Evolutionary conservation across 371 early-diverging fungal genomes (phyloP), one percentile per base, ranked within the genome.

Genomic region (Polyrhizophydium stewartii): DNA sequence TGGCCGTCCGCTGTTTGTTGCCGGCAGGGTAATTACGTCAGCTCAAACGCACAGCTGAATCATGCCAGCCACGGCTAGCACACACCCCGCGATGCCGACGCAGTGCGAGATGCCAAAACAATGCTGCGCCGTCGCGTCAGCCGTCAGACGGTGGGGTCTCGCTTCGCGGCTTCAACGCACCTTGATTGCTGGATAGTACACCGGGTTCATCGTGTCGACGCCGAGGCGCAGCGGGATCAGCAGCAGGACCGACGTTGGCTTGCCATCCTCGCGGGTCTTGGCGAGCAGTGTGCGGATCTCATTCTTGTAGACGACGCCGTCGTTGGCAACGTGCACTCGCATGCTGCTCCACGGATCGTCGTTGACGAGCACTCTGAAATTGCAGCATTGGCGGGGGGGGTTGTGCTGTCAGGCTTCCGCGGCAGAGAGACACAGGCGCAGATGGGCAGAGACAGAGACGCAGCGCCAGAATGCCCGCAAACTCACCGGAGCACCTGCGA

Each of bases 201-300:
- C 84, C 0, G 89, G 86, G 64, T 96, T 94, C 58, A 95, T 73
- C 0, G 82, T 81, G 62, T 93, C 91, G 37, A 93, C 82, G 0
- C 98, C 98, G 27, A 96, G 79, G 27, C 93, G 83, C 46, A 95
- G 82, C 2, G 97, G 89, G 21, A 94, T 82, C 49, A 97, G 79
- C 50, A 97, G 79, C 41, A 97, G 71, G 6, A 90, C 70, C 43
- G 70, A 45, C 45, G 58, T 66, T 61, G 57, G 53, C 45, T 56
- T 50, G 50, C 58, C 59, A 47, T 64, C 58, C 47, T 58, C 64
- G 49, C 45, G 50, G 55, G 60, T 25, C 25, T 28, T 24, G 62
- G 56, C 7, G 68, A 30, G 71, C 57, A 74, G 67, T 0, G 72
- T 72, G 33, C 73, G 66, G 10, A 88, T 76, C 40, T 76, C 82